Evolutionary conservation across 2,329 filamentous ascomycete genomes (phyloP), one percentile per base, ranked within the genome.

Genomic region (Albifimbria verrucaria): DNA sequence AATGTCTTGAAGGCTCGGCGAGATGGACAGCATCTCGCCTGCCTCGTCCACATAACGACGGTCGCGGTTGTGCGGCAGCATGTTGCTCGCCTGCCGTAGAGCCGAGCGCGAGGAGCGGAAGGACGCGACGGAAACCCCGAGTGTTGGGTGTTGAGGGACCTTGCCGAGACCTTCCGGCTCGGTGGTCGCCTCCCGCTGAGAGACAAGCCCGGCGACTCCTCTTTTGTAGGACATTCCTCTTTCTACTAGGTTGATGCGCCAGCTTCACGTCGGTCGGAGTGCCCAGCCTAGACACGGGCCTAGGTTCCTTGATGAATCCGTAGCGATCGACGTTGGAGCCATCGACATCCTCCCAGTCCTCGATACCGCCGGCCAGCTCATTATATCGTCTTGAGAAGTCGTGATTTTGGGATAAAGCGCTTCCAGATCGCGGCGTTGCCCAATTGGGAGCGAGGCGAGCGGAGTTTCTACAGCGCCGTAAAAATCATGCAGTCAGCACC

Each of bases 301-400:
- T 73, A 17, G 74, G 73, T 21, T 72, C 64, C 50, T 68, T 77
- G 61, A 88, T 88, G 70, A 88, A 88, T 55, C 85, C 85, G 63
- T 87, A 88, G 63, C 85, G 79, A 69, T 88, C 85, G 56, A 88
- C 80, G 64, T 84, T 79, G 48, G 72, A 75, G 26, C 77, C 81
- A 50, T 83, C 72, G 2, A 88, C 72, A 58, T 87, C 81, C 61
- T 87, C 80, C 84, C 83, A 88, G 62, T 88, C 84, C 64, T 88
- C 85, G 20, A 86, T 72, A 17, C 82, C 81, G 46, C 82, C 81
- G 15, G 80, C 81, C 41, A 79, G 68, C 61, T 83, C 78, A 55
- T 75, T 73, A 48, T 71, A 70, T 60, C 32, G 66, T 64, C 55
- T 70, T 65, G 49, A 62, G 32, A 46, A 60, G 62, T 49, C 15